Evolutionary conservation across 78 protist species (phyloP).

Genomic region (Salpingoeca rosetta): DNA sequence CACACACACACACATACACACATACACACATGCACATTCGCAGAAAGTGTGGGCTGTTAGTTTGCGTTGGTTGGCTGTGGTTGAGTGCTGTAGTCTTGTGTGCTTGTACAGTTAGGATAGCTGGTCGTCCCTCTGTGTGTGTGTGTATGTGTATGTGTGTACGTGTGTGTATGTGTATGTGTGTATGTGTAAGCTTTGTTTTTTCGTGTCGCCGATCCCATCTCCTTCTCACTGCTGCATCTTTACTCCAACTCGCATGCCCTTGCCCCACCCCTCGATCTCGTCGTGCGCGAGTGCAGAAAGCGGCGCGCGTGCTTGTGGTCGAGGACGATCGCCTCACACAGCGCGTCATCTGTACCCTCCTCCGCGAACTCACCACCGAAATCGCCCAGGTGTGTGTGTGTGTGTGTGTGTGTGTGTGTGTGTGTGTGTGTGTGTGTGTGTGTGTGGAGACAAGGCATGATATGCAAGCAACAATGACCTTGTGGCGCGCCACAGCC

Average conservation of each 20-base stretch:
- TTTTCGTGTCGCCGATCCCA: not conserved
- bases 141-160: too few species aligned
- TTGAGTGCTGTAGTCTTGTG: not conserved
- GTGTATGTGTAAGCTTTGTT: too few species aligned
- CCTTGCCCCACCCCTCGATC: not conserved
- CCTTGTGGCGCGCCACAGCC: too few species aligned
- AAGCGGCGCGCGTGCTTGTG: not conserved
- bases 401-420: too few species aligned
- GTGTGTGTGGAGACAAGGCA: too few species aligned
- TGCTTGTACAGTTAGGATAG: not conserved
- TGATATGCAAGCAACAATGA: too few species aligned
- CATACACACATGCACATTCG: not conserved
- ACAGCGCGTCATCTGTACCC: not conserved
- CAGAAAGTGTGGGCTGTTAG: not conserved
- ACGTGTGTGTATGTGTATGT: too few species aligned
- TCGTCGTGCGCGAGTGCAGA: not conserved
- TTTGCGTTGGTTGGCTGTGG: not conserved
- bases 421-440: too few species aligned
- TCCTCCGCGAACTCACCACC: not conserved
- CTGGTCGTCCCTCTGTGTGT: not conserved
- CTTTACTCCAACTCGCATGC: not conserved
- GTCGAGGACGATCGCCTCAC: not conserved
- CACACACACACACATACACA: not conserved
- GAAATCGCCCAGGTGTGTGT: not conserved
- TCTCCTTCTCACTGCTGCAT: not conserved